Conservation (phyloP, 768 basidiomycete genomes). For the Macrolepiota albuminosa region DNA sequence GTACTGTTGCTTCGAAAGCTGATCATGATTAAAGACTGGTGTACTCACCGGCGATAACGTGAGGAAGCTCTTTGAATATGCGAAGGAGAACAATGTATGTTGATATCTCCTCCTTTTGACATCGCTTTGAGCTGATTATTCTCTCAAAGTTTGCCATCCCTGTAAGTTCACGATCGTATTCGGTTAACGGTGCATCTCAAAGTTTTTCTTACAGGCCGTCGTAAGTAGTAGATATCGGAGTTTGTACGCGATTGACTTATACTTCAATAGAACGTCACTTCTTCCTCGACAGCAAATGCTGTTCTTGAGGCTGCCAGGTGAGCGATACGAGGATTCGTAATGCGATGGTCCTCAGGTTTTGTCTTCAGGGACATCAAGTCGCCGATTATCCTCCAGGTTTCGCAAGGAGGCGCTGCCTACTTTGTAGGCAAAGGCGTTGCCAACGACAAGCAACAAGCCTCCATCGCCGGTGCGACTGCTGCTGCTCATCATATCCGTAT, state of each 20-base stretch:
- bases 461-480: slow-evolving; percentile 86
- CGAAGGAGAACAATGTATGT: slow-evolving; percentile 77
- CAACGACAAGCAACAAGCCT: slow-evolving; percentile 95
- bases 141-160: slow-evolving; percentile 72
- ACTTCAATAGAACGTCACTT: slow-evolving; percentile 80
- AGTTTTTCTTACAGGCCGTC: slow-evolving; percentile 51
- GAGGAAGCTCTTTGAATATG: slow-evolving; percentile 93
- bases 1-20: slow-evolving; percentile 1
- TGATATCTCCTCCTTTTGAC: neutral
- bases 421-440: slow-evolving; percentile 95
- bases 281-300: slow-evolving; percentile 92
- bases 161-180: slow-evolving; percentile 41
- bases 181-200: slow-evolving; percentile 2
- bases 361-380: slow-evolving; percentile 81
- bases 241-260: slow-evolving; percentile 8
- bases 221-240: slow-evolving; percentile 42
- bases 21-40: slow-evolving; percentile 57
- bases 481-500: slow-evolving; percentile 90
- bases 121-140: neutral
- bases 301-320: slow-evolving; percentile 94
- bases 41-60: slow-evolving; percentile 95
- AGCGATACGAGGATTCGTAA: slow-evolving; percentile 5
- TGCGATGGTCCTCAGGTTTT: slow-evolving; percentile 11
- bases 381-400: slow-evolving; percentile 96
- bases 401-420: slow-evolving; percentile 94